Conservation (phyloP, 164 flowering plant species). For the Santalum album region DNA sequence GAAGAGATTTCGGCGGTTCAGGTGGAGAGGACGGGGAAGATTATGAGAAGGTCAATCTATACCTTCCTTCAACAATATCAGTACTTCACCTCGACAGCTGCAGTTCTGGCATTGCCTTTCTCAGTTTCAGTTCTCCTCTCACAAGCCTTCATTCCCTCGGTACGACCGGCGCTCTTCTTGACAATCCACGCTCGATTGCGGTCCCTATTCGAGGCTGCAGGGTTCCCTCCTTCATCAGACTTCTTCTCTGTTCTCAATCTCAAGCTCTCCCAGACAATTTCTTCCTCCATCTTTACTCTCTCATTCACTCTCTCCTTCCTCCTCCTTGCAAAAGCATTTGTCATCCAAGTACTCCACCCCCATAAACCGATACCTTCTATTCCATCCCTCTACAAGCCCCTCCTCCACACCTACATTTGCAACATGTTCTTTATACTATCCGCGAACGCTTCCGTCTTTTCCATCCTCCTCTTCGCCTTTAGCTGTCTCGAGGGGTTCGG, state of each 20-base stretch:
- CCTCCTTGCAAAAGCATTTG: slow-evolving; percentile 49
- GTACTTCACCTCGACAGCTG: slow-evolving; percentile 34
- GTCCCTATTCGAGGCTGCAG: slow-evolving; percentile 56
- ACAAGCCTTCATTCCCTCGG: slow-evolving; percentile 27
- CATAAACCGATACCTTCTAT: slow-evolving; percentile 13
- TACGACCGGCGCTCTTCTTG: slow-evolving; percentile 14
- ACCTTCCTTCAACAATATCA: slow-evolving; percentile 56
- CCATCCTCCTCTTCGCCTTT: slow-evolving; percentile 29
- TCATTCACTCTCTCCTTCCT: slow-evolving; percentile 72
- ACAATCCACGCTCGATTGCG: slow-evolving; percentile 29
- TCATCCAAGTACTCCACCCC: slow-evolving; percentile 29
- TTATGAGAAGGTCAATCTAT: slow-evolving; percentile 59
- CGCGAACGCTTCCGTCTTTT: slow-evolving; percentile 39
- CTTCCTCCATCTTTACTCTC: slow-evolving; percentile 38
- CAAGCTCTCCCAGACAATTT: slow-evolving; percentile 65
- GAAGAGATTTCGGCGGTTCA: slow-evolving; percentile 17
- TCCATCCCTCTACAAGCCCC: slow-evolving; percentile 22
- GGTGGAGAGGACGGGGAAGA: slow-evolving; percentile 45
- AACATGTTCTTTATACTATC: slow-evolving; percentile 34
- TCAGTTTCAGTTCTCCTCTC: slow-evolving; percentile 57
- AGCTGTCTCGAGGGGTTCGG: slow-evolving; percentile 24
- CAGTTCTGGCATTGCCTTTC: slow-evolving; percentile 53
- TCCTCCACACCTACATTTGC: slow-evolving; percentile 32
- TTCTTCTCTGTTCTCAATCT: slow-evolving; percentile 43
- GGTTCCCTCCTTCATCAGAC: slow-evolving; percentile 48